Base-by-base conservation (phyloP, 2,329 filamentous ascomycete genomes). In the Trichoderma sp. region DNA sequence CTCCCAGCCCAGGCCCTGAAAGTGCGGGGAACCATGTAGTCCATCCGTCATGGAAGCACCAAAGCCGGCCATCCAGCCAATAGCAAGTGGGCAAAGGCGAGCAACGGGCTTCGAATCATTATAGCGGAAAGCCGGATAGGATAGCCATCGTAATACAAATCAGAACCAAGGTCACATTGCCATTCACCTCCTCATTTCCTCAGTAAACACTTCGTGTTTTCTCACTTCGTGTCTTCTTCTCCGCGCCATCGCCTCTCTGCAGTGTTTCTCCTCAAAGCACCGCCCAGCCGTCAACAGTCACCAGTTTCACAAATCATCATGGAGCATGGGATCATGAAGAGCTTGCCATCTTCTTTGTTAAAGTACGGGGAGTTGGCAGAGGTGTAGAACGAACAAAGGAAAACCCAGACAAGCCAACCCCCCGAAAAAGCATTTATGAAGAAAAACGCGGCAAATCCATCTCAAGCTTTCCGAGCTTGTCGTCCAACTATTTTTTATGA, bases 1-100 rank as follows among this genome's bases (percentile, higher is more conserved):
- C 29, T 61, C 42, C 42, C 22, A 9, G 37, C n/a, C 37, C n/a
- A 3, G 19, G 15, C 1, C 34, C 12, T 10, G 10, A 64, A 63
- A 65, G 52, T 68, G 67, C 67, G 67, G 67, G 67, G 67, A 68
- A 68, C 52, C 42, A 58, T 57, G 65, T 32, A 56, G 9, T 45
- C 9, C 32, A 32, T 34, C 42, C 42, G 54, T 59, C 64, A 66
- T 39, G 64, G 27, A 22, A 45, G 39, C 25, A 52, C 25, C 37
- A 15, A 5, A 54, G 22, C 22, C 22, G 7, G 22, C 12, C 64
- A 45, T 58, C 34, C 25, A 34, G 39, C 64, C 64, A 66, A 66
- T 66, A 50, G 53, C 53, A 52, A 37, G 17, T 19, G 15, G 15
- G 34, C 9, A 27, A 39, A 37, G 32, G 32, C 60, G 25, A 53